Evolutionary conservation across 2,329 filamentous ascomycete species (phyloP).

Genomic region (Raffaelea albimanens): DNA sequence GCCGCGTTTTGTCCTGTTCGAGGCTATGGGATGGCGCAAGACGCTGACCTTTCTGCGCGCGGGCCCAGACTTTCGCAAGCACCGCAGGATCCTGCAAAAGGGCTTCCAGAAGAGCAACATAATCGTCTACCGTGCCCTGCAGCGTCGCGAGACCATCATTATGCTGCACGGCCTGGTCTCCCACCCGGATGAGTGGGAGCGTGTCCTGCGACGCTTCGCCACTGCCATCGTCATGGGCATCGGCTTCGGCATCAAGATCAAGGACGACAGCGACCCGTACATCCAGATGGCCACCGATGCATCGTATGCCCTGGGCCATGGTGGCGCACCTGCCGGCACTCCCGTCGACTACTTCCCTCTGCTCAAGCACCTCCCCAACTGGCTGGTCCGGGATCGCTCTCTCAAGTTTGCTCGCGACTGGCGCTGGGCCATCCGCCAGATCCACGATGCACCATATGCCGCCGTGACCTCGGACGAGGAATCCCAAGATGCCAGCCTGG

Average conservation of each 20-base stretch:
- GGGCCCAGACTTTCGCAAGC: slow-evolving; percentile 28
- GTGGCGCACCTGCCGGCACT: slow-evolving; percentile 10
- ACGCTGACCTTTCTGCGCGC: slow-evolving; percentile 32
- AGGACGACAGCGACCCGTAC: slow-evolving; percentile 26
- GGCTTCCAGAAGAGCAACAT: slow-evolving; percentile 26
- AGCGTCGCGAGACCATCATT: slow-evolving; percentile 21
- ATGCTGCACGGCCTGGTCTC: slow-evolving; percentile 21
- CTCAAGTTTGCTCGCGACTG: slow-evolving; percentile 8
- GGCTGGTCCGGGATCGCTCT: slow-evolving; percentile 7
- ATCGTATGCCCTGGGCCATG: slow-evolving; percentile 11
- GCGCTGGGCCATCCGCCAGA: slow-evolving; percentile 10
- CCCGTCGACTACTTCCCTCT: slow-evolving; percentile 12
- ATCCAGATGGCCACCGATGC: slow-evolving; percentile 25
- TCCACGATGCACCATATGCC: slow-evolving; percentile 21
- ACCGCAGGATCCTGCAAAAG: slow-evolving; percentile 27
- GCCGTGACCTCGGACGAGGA: background rate
- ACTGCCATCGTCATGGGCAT: slow-evolving; percentile 32
- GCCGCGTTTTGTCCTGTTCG: slow-evolving; percentile 26
- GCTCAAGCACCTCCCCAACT: slow-evolving; percentile 10
- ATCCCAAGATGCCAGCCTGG: background rate
- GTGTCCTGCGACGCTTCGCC: slow-evolving; percentile 25
- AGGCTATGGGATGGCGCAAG: slow-evolving; percentile 31
- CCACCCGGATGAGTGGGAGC: slow-evolving; percentile 26
- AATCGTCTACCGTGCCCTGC: slow-evolving; percentile 7
- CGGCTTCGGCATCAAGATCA: slow-evolving; percentile 31